These are phyloP conservation scores for Podospora sp. DNA, from an alignment of 495 filamentous ascomycete genomes.

Conservation along the genomic window DNA sequence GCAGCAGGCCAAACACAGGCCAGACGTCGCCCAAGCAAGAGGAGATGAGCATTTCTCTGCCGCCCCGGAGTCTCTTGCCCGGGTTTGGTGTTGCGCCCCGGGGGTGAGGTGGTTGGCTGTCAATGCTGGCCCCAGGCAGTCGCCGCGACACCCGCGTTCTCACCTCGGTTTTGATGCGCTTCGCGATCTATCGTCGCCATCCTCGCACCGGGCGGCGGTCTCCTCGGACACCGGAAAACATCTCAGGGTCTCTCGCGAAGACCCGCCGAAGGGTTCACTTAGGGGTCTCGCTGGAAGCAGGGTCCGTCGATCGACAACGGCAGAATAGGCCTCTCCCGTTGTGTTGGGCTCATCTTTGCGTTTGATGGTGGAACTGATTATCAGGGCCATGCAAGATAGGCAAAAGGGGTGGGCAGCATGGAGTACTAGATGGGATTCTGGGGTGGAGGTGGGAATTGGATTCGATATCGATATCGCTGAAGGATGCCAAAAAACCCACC, in stretches of 20 bases:
- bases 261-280: neutral
- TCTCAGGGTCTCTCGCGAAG: neutral
- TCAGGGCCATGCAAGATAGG: conserved; percentile 9
- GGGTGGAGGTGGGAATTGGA: conserved; percentile 16
- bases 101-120: neutral
- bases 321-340: neutral
- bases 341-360: neutral
- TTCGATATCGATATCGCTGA: conserved; percentile 6
- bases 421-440: conserved; percentile 8
- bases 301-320: conserved; percentile 14
- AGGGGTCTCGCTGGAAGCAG: neutral
- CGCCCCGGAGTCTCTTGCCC: conserved; percentile 10
- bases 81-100: neutral
- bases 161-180: neutral
- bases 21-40: neutral
- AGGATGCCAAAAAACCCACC: conserved; percentile 3
- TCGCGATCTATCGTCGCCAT: neutral
- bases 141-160: neutral
- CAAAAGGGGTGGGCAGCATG: neutral
- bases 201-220: neutral
- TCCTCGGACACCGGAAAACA: neutral
- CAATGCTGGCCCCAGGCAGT: too few species aligned
- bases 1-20: conserved; percentile 8
- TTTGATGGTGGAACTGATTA: neutral
- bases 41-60: neutral